These are phyloP conservation scores for Tuber calosporum DNA, from an alignment of 495 filamentous ascomycete genomes.

Conservation along the genomic window DNA sequence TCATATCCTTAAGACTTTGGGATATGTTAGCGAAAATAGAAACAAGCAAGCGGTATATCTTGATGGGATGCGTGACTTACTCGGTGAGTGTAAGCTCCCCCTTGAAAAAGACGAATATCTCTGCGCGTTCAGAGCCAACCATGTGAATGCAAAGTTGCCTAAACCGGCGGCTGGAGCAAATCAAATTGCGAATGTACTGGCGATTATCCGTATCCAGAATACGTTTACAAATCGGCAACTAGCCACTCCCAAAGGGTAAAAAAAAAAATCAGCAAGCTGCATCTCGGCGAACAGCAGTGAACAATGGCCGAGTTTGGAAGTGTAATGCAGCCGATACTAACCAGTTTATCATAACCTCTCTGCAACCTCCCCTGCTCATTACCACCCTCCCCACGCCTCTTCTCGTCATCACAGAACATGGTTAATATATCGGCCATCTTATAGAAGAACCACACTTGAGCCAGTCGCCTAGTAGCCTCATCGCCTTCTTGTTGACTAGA, in stretches of 20 bases:
- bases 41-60: not conserved
- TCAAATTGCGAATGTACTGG: conserved; percentile 34
- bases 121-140: conserved; percentile 26
- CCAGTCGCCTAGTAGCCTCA: conserved; percentile 33
- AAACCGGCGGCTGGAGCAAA: conserved; percentile 34
- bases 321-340: conserved; percentile 8
- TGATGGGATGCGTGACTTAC: conserved; percentile 8
- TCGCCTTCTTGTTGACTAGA: conserved; percentile 25
- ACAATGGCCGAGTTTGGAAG: not conserved
- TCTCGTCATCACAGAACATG: conserved; percentile 32
- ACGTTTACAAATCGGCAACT: conserved; percentile 37
- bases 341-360: conserved; percentile 35
- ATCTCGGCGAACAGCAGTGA: not conserved
- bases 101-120: conserved; percentile 36
- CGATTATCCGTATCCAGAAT: conserved; percentile 37
- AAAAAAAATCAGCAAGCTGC: not conserved
- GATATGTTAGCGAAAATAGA: conserved; percentile 1
- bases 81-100: conserved; percentile 35
- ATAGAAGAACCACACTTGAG: conserved; percentile 37
- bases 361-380: conserved; percentile 34
- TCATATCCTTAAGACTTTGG: conserved; percentile 33
- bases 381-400: conserved; percentile 30
- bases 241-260: not conserved
- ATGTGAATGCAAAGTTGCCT: conserved; percentile 33
- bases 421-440: conserved; percentile 37